phyloP scores from a whole-genome alignment of 2,329 filamentous ascomycete species.

The Aspergillus intermedius region DNA sequence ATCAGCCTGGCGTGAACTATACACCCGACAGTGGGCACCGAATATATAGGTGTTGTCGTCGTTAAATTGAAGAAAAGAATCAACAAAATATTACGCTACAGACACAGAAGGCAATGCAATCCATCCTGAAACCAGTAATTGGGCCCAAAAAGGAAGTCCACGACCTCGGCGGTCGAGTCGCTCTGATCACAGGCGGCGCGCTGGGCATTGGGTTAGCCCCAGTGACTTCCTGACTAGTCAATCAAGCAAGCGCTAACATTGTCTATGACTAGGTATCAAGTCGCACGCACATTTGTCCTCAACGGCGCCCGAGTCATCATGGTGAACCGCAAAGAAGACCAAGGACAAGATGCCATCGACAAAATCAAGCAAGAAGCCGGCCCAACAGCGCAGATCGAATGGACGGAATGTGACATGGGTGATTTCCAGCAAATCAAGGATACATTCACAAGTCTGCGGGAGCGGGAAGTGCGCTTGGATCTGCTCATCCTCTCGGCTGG shows the following conservation, averaged over 20 bases:
- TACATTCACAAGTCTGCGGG: slow-evolving; percentile 32
- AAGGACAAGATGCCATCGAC: slow-evolving; percentile 23
- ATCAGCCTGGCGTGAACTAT: too few relatives aligned
- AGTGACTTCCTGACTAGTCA: background rate
- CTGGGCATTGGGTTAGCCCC: slow-evolving; percentile 27
- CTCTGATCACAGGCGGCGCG: slow-evolving; percentile 35
- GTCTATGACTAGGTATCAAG: slow-evolving; percentile 2
- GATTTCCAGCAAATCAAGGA: slow-evolving; percentile 32
- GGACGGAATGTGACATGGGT: slow-evolving; percentile 39
- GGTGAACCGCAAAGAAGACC: slow-evolving; percentile 9
- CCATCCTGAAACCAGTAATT: slow-evolving; percentile 30
- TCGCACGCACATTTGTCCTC: slow-evolving; percentile 7
- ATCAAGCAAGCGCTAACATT: background rate
- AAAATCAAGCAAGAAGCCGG: slow-evolving; percentile 24
- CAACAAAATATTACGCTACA: background rate
- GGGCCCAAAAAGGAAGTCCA: slow-evolving; percentile 32
- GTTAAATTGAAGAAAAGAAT: background rate
- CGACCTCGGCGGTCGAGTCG: slow-evolving; percentile 31
- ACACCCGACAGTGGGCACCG: too few relatives aligned
- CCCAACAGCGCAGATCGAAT: slow-evolving; percentile 31
- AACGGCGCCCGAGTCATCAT: slow-evolving; percentile 10
- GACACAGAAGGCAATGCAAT: slow-evolving; percentile 26
- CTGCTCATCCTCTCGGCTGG: slow-evolving; percentile 40
- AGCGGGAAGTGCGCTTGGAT: slow-evolving; percentile 35
- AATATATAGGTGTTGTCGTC: too few relatives aligned